phyloP scores from a whole-genome alignment of 1,284 basidiomycete genomes.

The Boletus semigastroideus region DNA sequence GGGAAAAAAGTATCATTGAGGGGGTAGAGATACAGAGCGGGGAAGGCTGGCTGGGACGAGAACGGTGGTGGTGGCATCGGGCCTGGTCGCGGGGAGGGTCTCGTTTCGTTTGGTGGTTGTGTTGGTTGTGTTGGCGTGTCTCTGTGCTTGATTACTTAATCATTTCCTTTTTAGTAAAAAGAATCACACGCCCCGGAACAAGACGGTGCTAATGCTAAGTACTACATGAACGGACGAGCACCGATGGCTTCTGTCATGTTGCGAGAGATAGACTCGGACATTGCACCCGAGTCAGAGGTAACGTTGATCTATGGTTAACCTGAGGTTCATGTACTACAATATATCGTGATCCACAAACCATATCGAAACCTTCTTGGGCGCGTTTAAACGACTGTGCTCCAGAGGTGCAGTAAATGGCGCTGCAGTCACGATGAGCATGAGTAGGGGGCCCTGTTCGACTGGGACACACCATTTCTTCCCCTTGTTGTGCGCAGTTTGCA shows the following conservation, averaged over 20 bases:
- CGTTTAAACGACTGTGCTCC: conserved; percentile 50
- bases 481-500: conserved; percentile 50
- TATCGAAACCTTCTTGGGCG: conserved; percentile 57
- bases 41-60: conserved; percentile 42
- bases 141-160: conserved; percentile 15
- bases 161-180: neutral
- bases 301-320: conserved; percentile 48
- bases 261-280: conserved; percentile 41
- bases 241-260: conserved; percentile 33
- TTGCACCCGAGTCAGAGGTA: conserved; percentile 45
- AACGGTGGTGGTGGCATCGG: conserved; percentile 45
- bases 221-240: too few relatives aligned
- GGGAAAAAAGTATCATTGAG: conserved; percentile 96
- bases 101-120: conserved; percentile 7
- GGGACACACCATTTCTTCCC: conserved; percentile 64
- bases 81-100: conserved; percentile 6
- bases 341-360: conserved; percentile 37
- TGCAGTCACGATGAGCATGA: conserved; percentile 17
- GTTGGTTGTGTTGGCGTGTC: conserved; percentile 6
- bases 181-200: conserved; percentile 14
- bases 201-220: too few relatives aligned
- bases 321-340: neutral
- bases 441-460: conserved; percentile 2
- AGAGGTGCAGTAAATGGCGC: conserved; percentile 48
- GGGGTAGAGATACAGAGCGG: conserved; percentile 89